Evolutionary conservation across 805 yeast species (phyloP).

Genomic region (Candida pini): DNA sequence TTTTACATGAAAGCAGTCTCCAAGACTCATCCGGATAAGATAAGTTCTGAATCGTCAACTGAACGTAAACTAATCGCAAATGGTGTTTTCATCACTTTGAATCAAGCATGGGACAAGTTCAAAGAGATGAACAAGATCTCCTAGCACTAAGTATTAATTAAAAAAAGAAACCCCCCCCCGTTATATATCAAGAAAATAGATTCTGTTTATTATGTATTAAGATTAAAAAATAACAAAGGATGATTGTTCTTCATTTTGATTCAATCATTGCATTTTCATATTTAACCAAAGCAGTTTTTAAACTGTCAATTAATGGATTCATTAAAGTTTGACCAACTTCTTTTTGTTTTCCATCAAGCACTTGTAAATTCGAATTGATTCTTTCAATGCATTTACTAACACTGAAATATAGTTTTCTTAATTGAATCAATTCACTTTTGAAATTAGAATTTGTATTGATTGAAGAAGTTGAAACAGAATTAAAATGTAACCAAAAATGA

Average conservation of each 20-base stretch:
- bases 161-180: neutral
- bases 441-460: slow-evolving; percentile 26
- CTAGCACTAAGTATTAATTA: neutral
- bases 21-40: slow-evolving; percentile 80
- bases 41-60: slow-evolving; percentile 48
- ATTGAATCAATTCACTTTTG: slow-evolving; percentile 24
- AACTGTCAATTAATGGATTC: slow-evolving; percentile 39
- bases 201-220: neutral
- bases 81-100: slow-evolving; percentile 74
- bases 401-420: slow-evolving; percentile 44
- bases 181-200: neutral
- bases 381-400: slow-evolving; percentile 43
- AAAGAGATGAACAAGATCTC: slow-evolving; percentile 45
- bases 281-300: slow-evolving; percentile 39
- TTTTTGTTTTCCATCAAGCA: slow-evolving; percentile 12
- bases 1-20: slow-evolving; percentile 78
- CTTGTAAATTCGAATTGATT: slow-evolving; percentile 28
- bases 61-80: slow-evolving; percentile 84
- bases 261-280: slow-evolving; percentile 38
- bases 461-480: slow-evolving; percentile 27
- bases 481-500: slow-evolving; percentile 68
- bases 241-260: slow-evolving; percentile 4
- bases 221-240: neutral
- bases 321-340: slow-evolving; percentile 23
- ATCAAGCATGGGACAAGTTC: slow-evolving; percentile 86